These are phyloP conservation scores for Hansenula lynferdii DNA, from an alignment of 1,139 yeast genomes.

Conservation along the genomic window DNA sequence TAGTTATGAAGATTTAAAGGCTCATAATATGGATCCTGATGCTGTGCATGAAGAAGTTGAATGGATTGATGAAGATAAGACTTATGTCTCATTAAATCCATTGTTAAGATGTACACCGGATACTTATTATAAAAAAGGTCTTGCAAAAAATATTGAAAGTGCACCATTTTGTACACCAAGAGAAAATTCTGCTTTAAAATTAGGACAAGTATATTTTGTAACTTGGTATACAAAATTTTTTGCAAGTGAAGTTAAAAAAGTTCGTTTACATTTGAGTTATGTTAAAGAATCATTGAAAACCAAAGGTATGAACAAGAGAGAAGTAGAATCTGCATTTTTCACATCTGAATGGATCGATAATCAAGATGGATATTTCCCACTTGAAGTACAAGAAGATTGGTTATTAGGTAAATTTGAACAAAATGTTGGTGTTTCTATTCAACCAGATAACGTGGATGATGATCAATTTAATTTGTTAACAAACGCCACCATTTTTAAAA, in stretches of 20 bases:
- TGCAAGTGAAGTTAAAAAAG: constrained; percentile 41
- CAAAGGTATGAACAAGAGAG: constrained; percentile 53
- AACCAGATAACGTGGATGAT: constrained; percentile 62
- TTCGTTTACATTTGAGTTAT: constrained; percentile 62
- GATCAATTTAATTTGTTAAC: constrained; percentile 55
- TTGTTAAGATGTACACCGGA: constrained; percentile 83
- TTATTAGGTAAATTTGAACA: constrained; percentile 44
- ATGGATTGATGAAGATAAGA: constrained; percentile 58
- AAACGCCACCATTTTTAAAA: constrained; percentile 51
- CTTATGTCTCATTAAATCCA: constrained; percentile 69
- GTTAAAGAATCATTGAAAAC: constrained; percentile 50
- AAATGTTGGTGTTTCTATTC: constrained; percentile 55
- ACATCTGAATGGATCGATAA: constrained; percentile 69
- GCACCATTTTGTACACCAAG: constrained; percentile 83
- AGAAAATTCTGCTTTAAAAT: constrained; percentile 49
- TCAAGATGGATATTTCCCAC: constrained; percentile 57
- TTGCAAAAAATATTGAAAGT: constrained; percentile 47
- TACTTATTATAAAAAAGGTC: constrained; percentile 59
- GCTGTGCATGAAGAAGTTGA: constrained; percentile 51
- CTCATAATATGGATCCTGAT: constrained; percentile 63
- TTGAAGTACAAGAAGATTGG: constrained; percentile 60
- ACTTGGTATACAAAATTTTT: constrained; percentile 74
- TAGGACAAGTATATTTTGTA: constrained; percentile 63
- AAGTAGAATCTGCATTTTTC: constrained; percentile 49
- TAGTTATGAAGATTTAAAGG: constrained; percentile 56